Evolutionary conservation across 1,284 basidiomycete species (phyloP).

Genomic region (Marasmius fiardii): DNA sequence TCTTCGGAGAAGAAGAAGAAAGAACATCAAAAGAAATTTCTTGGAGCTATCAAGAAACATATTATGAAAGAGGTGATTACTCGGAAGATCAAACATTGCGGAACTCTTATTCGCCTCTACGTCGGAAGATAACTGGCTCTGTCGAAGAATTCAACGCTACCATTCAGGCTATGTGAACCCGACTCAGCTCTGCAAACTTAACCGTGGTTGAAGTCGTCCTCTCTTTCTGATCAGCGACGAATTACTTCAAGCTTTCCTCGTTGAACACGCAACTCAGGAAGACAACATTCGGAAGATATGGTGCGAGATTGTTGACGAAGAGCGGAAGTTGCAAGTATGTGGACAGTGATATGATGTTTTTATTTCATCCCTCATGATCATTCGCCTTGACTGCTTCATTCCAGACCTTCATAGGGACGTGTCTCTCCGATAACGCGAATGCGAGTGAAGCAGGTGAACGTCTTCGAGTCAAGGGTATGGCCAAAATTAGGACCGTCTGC

Average conservation of each 20-base stretch:
- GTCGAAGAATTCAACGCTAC: not conserved
- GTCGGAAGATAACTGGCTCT: not conserved
- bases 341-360: too few relatives aligned
- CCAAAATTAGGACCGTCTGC: not conserved
- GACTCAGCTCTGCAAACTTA: not conserved
- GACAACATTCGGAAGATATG: constrained; percentile 2
- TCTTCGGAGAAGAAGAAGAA: not conserved
- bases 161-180: not conserved
- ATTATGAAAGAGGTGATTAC: not conserved
- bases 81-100: not conserved
- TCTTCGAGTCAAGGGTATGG: not conserved
- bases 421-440: not conserved
- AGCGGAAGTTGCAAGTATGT: not conserved
- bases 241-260: not conserved
- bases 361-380: too few relatives aligned
- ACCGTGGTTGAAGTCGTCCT: not conserved
- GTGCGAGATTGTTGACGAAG: not conserved
- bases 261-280: not conserved
- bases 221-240: not conserved
- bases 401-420: not conserved
- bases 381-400: not conserved
- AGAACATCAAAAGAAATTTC: not conserved
- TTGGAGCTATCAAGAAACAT: not conserved
- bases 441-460: not conserved
- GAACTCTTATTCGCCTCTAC: not conserved